A percentile compares a stretch with the other conserved stretches of the same genome.
phyloP scores from a whole-genome alignment of 1,139 yeast genomes.

The Taphrina sp. region DNA sequence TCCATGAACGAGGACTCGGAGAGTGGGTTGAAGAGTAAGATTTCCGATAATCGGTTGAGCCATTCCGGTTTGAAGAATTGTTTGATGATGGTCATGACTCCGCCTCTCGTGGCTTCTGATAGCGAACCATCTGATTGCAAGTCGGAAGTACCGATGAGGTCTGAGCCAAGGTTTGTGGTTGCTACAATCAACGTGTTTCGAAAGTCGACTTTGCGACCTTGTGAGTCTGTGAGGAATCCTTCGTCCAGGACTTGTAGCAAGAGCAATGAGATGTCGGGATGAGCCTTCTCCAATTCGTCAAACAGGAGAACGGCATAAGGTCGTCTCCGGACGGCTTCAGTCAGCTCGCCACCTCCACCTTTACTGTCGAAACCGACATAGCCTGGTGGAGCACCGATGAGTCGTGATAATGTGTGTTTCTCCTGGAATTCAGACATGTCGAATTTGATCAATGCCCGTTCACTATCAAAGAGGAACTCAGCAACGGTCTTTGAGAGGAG shows the following conservation, averaged over 20 bases:
- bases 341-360: constrained; percentile 67
- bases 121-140: constrained; percentile 45
- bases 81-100: constrained; percentile 68
- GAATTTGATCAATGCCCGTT: constrained; percentile 77
- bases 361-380: constrained; percentile 88
- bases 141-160: constrained; percentile 59
- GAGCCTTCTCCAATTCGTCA: constrained; percentile 97
- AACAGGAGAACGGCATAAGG: constrained; percentile 90
- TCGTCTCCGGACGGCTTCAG: constrained; percentile 91
- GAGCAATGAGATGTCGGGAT: constrained; percentile 84
- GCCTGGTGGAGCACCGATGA: constrained; percentile 98
- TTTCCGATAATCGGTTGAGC: constrained; percentile 87
- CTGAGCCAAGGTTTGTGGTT: constrained; percentile 97
- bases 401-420: constrained; percentile 80
- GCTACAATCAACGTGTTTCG: constrained; percentile 91
- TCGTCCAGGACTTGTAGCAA: constrained; percentile 90
- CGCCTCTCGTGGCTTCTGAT: constrained; percentile 50
- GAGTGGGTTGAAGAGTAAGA: constrained; percentile 82
- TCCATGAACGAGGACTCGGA: constrained; percentile 68
- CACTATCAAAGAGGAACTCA: constrained; percentile 85
- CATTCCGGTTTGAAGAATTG: constrained; percentile 87
- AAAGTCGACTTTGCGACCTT: constrained; percentile 91
- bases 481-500: constrained; percentile 90
- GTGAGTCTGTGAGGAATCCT: constrained; percentile 90
- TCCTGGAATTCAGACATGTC: constrained; percentile 99